Percentiles rank a stretch among this genome's conserved stretches.
These are phyloP conservation scores for Gonapodya prolifera DNA, from an alignment of 192 early-diverging fungal species.

Conservation along the genomic window DNA sequence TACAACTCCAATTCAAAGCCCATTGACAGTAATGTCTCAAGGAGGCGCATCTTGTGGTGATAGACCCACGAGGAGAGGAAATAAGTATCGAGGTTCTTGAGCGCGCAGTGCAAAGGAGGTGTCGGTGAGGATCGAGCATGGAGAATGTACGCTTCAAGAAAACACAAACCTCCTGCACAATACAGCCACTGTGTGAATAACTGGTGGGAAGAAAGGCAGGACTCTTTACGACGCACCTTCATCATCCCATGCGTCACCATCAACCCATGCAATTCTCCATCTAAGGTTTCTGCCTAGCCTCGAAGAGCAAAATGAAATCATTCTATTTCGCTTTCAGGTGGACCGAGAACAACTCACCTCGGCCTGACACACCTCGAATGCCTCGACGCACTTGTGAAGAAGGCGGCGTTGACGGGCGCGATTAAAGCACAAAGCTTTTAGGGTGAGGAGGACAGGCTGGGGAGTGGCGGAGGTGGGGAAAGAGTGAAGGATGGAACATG, in stretches of 20 bases:
- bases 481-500: background rate
- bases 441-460: constrained; percentile 34
- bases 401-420: constrained; percentile 44
- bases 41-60: constrained; percentile 38
- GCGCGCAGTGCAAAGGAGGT: background rate
- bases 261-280: constrained; percentile 12
- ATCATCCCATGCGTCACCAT: constrained; percentile 11
- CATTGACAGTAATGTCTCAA: constrained; percentile 36
- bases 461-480: background rate
- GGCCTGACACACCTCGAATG: constrained; percentile 45
- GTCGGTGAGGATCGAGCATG: background rate
- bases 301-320: no score
- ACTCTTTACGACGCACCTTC: background rate
- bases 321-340: no score
- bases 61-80: constrained; percentile 55
- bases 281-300: constrained; percentile 20
- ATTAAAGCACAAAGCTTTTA: constrained; percentile 43
- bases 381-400: constrained; percentile 35
- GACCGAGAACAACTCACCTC: constrained; percentile 17
- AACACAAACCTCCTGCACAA: background rate
- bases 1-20: constrained; percentile 62
- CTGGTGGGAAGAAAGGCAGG: background rate
- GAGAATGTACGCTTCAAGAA: no score
- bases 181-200: background rate
- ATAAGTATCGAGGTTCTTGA: constrained; percentile 16